Evolutionary conservation across 352 stramenopile species (phyloP), one percentile per base, ranked within the genome.

Genomic region (Globisporangium perplexum): DNA sequence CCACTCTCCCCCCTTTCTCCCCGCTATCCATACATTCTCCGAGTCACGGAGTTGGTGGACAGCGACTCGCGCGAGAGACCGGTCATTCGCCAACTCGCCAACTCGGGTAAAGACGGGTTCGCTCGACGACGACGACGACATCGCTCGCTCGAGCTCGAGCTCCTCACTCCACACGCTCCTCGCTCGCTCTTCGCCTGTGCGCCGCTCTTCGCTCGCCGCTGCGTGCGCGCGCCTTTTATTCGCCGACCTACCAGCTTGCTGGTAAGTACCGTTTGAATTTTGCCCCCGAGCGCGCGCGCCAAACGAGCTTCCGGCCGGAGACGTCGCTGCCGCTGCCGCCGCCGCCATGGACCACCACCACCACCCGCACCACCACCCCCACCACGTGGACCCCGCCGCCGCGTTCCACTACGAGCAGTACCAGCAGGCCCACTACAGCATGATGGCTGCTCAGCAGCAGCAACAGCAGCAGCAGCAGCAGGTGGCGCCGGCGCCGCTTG

Each of bases 361-460:
- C 43, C 55, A 47, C 47, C 20, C 44, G 35, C 47, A 47, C 33
- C 43, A 78, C 48, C 53, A 53, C 7, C 33, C 45, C 22, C 52
- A 58, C 45, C 55, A 60, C 53, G 61, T 76, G 20, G 73, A 81
- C 50, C 57, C 66, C 7, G 22, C 66, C 7, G 22, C 52, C 39
- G 44, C 18, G 24, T 80, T 78, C 56, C 74, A 72, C 62, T 84
- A 84, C 59, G 74, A 80, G 30, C 53, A 69, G 22, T 81, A 82
- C 57, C 74, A 84, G 56, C 71, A 76, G 59, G 41, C 41, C 10
- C 76, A 84, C 41, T 62, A 57, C 42, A 42, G 49, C 35, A 56
- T 62, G 56, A 17, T 55, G 58, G 53, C 22, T 59, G 75, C 51
- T 10, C 46, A 35, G 4, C 33, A 20, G 22, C 46, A 31, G 18